A percentile compares a stretch with the other conserved stretches of the same genome.
phyloP scores from a whole-genome alignment of 257 asterid genomes.

The Solanum pennellii region DNA sequence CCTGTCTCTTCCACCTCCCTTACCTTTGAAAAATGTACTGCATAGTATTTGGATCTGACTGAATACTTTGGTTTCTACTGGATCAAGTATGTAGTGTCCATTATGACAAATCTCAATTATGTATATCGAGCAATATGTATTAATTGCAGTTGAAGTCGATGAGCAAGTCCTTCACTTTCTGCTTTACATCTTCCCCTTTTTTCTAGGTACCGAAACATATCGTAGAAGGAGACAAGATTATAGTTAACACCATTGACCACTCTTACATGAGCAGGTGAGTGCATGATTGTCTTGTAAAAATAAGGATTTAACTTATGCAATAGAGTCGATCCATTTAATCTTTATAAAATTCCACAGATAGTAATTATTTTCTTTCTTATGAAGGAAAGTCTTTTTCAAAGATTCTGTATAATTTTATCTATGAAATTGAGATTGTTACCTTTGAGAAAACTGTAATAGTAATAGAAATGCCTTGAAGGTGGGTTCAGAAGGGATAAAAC shows the following conservation, averaged over 20 bases:
- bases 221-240: conserved; percentile 51
- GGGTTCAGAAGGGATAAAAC: background rate
- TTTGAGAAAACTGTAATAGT: background rate
- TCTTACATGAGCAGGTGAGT: conserved; percentile 62
- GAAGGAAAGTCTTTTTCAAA: background rate
- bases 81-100: background rate
- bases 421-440: background rate
- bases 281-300: background rate
- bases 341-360: background rate
- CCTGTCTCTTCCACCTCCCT: background rate
- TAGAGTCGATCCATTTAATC: background rate
- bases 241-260: conserved; percentile 45
- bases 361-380: background rate
- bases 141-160: background rate
- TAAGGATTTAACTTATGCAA: background rate
- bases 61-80: background rate
- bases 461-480: background rate
- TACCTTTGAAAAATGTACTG: background rate
- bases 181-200: background rate
- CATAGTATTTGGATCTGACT: background rate
- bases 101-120: background rate
- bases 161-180: background rate
- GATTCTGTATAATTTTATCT: background rate
- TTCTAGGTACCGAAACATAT: conserved; percentile 70
- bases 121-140: background rate